These are phyloP conservation scores for Ogataea salicorniae DNA, from an alignment of 805 yeast genomes.

Conservation along the genomic window DNA sequence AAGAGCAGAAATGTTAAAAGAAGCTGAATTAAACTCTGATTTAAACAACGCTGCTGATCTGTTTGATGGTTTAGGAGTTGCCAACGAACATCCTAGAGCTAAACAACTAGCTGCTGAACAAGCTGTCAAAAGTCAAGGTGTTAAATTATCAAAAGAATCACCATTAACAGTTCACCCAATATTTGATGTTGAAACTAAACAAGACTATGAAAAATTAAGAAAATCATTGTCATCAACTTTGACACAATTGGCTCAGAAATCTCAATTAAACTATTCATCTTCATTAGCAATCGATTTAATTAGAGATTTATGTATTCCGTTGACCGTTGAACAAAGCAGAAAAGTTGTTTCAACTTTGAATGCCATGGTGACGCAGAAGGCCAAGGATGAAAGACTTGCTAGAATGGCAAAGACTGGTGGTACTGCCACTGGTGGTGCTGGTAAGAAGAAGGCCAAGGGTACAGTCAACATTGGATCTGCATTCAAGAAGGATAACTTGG, in stretches of 20 bases:
- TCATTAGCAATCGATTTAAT: slow-evolving; percentile 77
- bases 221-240: slow-evolving; percentile 63
- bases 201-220: slow-evolving; percentile 73
- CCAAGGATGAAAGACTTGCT: slow-evolving; percentile 83
- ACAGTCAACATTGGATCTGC: slow-evolving; percentile 57
- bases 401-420: slow-evolving; percentile 80
- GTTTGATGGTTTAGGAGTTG: slow-evolving; percentile 67
- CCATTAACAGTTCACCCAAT: slow-evolving; percentile 75
- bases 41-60: slow-evolving; percentile 89
- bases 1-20: slow-evolving; percentile 65
- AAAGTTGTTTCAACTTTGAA: slow-evolving; percentile 82
- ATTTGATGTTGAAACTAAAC: slow-evolving; percentile 75
- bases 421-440: slow-evolving; percentile 87
- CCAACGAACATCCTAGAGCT: slow-evolving; percentile 53
- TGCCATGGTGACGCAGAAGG: slow-evolving; percentile 78
- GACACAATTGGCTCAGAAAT: slow-evolving; percentile 53
- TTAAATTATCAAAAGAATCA: slow-evolving; percentile 48
- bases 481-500: slow-evolving; percentile 61
- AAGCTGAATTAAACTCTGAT: slow-evolving; percentile 82
- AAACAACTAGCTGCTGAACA: slow-evolving; percentile 33
- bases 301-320: slow-evolving; percentile 78
- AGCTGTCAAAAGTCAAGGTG: slow-evolving; percentile 41
- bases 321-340: slow-evolving; percentile 74
- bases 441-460: slow-evolving; percentile 89
- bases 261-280: slow-evolving; percentile 65